phyloP scores from a whole-genome alignment of 352 stramenopile species.

The Globisporangium echinulatum region DNA sequence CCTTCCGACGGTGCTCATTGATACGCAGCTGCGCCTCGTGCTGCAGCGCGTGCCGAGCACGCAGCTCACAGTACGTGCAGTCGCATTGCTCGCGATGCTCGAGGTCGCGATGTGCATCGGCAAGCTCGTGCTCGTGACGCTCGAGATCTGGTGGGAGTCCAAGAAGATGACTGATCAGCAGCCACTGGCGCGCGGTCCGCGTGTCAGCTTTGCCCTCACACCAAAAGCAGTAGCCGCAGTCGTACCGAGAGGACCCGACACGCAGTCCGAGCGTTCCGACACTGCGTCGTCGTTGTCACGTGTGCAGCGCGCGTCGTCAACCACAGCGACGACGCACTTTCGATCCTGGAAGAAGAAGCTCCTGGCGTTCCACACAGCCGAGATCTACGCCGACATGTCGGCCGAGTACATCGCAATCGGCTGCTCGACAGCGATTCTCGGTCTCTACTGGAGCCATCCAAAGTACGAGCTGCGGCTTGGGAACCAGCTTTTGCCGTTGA shows the following conservation, averaged over 20 bases:
- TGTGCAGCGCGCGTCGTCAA: neutral
- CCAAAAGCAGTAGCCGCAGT: neutral
- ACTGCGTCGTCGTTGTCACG: neutral
- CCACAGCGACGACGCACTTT: neutral
- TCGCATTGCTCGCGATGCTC: neutral
- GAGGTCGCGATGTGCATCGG: conserved; percentile 17
- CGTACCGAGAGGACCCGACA: neutral
- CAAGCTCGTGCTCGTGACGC: conserved; percentile 14
- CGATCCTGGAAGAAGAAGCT: conserved; percentile 14
- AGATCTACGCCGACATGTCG: conserved; percentile 23
- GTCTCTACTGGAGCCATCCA: conserved; percentile 6
- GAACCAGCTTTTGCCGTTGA: no score
- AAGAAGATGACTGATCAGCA: no score
- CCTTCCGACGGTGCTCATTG: conserved; percentile 20
- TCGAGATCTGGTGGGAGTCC: conserved; percentile 1
- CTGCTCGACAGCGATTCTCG: conserved; percentile 4
- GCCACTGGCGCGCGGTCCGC: no score
- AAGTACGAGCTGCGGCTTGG: conserved; percentile 5
- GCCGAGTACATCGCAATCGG: conserved; percentile 9
- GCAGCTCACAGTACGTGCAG: neutral
- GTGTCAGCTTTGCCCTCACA: neutral
- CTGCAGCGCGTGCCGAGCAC: conserved; percentile 7
- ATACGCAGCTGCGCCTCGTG: conserved; percentile 20
- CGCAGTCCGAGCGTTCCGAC: neutral
- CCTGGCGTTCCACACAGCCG: conserved; percentile 18